A percentile compares a stretch with the other conserved stretches of the same genome.
phyloP scores from a whole-genome alignment of 352 stramenopile genomes.

The Pythium vanterpoolii region DNA sequence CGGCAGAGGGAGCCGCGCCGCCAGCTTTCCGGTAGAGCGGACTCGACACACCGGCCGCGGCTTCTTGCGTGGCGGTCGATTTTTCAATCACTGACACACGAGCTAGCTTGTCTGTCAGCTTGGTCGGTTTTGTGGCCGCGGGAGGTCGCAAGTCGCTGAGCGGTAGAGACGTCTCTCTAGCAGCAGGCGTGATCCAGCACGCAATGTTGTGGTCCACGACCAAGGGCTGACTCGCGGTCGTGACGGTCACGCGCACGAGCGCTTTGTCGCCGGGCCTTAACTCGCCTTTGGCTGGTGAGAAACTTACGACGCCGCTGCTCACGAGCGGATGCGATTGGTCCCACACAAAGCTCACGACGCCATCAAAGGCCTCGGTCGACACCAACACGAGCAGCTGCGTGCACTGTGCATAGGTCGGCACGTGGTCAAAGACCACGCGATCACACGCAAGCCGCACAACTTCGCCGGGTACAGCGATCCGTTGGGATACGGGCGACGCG shows the following conservation, averaged over 20 bases:
- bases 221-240: slow-evolving; percentile 33
- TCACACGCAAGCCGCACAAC: slow-evolving; percentile 50
- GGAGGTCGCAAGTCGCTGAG: not conserved
- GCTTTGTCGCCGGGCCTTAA: slow-evolving; percentile 42
- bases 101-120: not conserved
- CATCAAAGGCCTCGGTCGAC: slow-evolving; percentile 23
- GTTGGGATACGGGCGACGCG: slow-evolving; percentile 30
- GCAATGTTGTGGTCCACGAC: slow-evolving; percentile 70
- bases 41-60: slow-evolving; percentile 4
- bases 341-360: slow-evolving; percentile 58
- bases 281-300: slow-evolving; percentile 48
- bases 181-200: slow-evolving; percentile 34
- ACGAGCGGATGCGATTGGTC: slow-evolving; percentile 54
- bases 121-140: slow-evolving; percentile 11
- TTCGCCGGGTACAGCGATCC: slow-evolving; percentile 33
- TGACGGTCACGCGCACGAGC: slow-evolving; percentile 54
- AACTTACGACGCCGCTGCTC: slow-evolving; percentile 37
- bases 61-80: slow-evolving; percentile 60
- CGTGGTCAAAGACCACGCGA: slow-evolving; percentile 54
- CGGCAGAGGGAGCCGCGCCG: no score
- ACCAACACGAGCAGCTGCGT: slow-evolving; percentile 50
- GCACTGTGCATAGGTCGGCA: slow-evolving; percentile 45
- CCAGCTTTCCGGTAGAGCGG: not conserved
- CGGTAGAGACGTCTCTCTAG: not conserved
- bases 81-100: slow-evolving; percentile 47